Base-by-base conservation (phyloP, 1,284 basidiomycete genomes). In the Irpex sp. region DNA sequence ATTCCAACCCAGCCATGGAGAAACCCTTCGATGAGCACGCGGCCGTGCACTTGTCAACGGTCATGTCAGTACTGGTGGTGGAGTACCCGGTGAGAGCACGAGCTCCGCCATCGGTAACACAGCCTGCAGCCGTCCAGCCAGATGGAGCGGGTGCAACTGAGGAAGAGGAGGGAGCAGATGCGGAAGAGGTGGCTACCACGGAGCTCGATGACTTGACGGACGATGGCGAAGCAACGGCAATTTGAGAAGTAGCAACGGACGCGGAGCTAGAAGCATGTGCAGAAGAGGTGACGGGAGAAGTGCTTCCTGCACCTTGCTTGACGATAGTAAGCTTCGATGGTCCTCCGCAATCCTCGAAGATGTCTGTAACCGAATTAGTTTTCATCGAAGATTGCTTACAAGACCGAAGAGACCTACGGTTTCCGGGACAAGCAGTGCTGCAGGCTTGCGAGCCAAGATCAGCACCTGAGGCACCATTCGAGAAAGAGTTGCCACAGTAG, bases 401-500 rank as follows among this genome's bases (percentile, higher is more conserved):
- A 26, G 26, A 26, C 26, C 26, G 26, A 44, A 44, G 8, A n/a
- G 2, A 70, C 71, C 67, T 51, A 72, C 70, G 61, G 64, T 72
- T 71, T 44, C 67, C 70, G 40, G 67, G 69, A 60, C 72, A 73
- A 57, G 66, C 57, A 57, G 65, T 70, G 62, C 37, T 69, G 71
- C 72, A 73, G 55, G 68, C 61, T 60, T 65, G 62, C 66, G 64
- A 69, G n/a, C 59, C 62, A 62, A 72, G 65, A 21, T 66, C 63
- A 59, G 38, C 69, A 38, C 55, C 62, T 51, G 68, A 66, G 13
- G 72, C 72, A 60, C 72, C 71, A 65, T 72, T 72, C 55, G 66
- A 65, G 64, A 72, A 68, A 57, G 64, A 54, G 67, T 69, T 73
- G 60, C 70, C 72, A 62, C 72, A 73, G 68, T 73, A 73, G 68